Base-by-base conservation (phyloP, 306 rosid genomes). In the Prunus campanulata region DNA sequence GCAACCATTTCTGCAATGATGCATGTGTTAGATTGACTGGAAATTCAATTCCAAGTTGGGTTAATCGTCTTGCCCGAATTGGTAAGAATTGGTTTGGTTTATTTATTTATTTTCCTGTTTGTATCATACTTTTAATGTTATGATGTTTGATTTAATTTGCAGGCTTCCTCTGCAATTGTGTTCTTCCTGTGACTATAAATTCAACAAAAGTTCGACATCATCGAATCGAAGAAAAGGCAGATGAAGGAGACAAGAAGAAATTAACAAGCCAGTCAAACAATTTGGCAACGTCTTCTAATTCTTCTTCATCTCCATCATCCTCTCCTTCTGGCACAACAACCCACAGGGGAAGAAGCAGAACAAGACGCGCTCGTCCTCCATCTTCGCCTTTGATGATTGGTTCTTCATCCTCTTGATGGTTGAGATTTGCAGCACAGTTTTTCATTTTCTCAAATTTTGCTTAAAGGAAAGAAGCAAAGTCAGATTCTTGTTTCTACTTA, bases 151-250 rank as follows among this genome's bases (percentile, higher is more conserved):
- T 8, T 66, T 32, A 19, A 15, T 49, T 22, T 85, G 89, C 86
- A 93, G 98, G 97, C 24, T 88, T 90, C 80, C 27, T 93, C 55
- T 93, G 97, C 88, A 93, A 90, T 76, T 93, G 98, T 84, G 96
- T 93, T 71, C 85, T 93, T 68, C 98, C 98, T 8, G 96, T 83
- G 82, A 81, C 91, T 11, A 54, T 93, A 72, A 90, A 86, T 64
- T 87, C 93, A 16, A 90, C 94, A 0, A 93, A 83, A 90, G 92
- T 93, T 46, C 74, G 96, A 66, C 97, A 93, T 80, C 88, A 91
- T 75, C 85, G 75, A 74, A 86, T 87, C 11, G 91, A 87, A 30
- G 90, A 90, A 2, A 88, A 91, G 82, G 83, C 77, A 67, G 77
- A 85, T 63, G 93, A 93, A 76, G 97, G 86, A 77, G 92, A 79